phyloP scores from a whole-genome alignment of 768 basidiomycete species.

The Dacryopinax spathularia region DNA sequence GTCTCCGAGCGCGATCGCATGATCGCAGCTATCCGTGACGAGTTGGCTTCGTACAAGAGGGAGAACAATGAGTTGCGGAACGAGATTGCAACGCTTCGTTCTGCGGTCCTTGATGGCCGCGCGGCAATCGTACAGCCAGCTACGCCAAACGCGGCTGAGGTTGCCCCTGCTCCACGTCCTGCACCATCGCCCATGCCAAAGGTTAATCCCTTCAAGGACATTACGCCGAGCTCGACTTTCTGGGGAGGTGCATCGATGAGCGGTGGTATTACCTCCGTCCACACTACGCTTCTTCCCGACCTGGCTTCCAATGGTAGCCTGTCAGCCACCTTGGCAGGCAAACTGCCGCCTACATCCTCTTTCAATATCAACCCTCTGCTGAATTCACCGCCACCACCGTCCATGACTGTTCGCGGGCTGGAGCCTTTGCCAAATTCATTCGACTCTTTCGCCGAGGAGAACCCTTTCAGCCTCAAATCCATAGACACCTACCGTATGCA shows the following conservation, averaged over 20 bases:
- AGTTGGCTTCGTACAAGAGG: conserved; percentile 60
- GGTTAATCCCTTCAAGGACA: conserved; percentile 65
- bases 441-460: conserved; percentile 64
- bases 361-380: conserved; percentile 63
- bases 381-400: conserved; percentile 25
- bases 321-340: neutral
- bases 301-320: conserved; percentile 24
- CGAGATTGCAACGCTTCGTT: conserved; percentile 62
- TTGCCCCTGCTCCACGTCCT: conserved; percentile 11
- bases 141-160: conserved; percentile 27
- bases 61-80: conserved; percentile 75
- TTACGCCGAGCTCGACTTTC: conserved; percentile 52
- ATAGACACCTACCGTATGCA: conserved; percentile 83
- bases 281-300: conserved; percentile 70
- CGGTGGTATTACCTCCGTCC: conserved; percentile 63
- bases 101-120: conserved; percentile 55
- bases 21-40: conserved; percentile 71
- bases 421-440: conserved; percentile 35
- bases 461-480: conserved; percentile 76
- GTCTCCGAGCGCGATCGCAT: conserved; percentile 85
- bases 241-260: conserved; percentile 54
- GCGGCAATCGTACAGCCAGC: conserved; percentile 32
- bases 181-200: conserved; percentile 29
- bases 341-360: conserved; percentile 11
- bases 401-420: conserved; percentile 22